Percentiles rank a stretch among this genome's conserved stretches.
These are phyloP conservation scores for Globisporangium yorkense DNA, from an alignment of 352 stramenopile genomes.

Conservation along the genomic window DNA sequence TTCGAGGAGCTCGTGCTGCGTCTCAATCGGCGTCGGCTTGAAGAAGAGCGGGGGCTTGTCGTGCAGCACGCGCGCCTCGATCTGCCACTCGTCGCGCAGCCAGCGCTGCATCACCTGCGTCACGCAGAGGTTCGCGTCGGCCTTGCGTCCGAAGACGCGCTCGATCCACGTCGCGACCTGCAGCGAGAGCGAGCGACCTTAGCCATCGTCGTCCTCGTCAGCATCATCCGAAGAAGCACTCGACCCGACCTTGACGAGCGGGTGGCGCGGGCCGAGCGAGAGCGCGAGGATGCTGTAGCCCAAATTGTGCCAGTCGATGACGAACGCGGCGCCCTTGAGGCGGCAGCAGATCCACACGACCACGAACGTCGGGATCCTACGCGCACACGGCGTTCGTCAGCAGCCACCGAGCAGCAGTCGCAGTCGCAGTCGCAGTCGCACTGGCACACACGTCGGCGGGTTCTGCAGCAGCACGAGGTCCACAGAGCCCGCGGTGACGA, in stretches of 20 bases:
- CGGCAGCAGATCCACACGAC: slow-evolving; percentile 78
- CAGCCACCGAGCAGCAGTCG: too few relatives aligned
- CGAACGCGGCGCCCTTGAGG: slow-evolving; percentile 85
- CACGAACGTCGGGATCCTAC: slow-evolving; percentile 92
- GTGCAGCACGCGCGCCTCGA: slow-evolving; percentile 88
- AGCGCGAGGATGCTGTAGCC: slow-evolving; percentile 96
- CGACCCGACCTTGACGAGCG: slow-evolving; percentile 58
- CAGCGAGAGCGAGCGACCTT: neutral
- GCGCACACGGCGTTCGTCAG: neutral
- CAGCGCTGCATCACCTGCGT: slow-evolving; percentile 95
- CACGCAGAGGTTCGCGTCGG: slow-evolving; percentile 96
- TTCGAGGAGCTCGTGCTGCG: slow-evolving; percentile 89
- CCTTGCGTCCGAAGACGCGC: slow-evolving; percentile 85
- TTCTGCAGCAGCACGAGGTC: slow-evolving; percentile 98
- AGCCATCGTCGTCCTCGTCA: too few relatives aligned
- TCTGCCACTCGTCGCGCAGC: slow-evolving; percentile 88
- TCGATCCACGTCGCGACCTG: slow-evolving; percentile 84
- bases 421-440: neutral
- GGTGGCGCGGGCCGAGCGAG: slow-evolving; percentile 50
- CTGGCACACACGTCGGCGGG: slow-evolving; percentile 81
- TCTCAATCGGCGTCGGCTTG: slow-evolving; percentile 66
- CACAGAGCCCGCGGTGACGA: slow-evolving; percentile 58
- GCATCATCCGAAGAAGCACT: neutral
- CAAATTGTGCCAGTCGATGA: slow-evolving; percentile 99
- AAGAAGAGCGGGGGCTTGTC: slow-evolving; percentile 96